Evolutionary conservation across 257 asterid genomes (phyloP).

Genomic region (Penstemon newberryi): DNA sequence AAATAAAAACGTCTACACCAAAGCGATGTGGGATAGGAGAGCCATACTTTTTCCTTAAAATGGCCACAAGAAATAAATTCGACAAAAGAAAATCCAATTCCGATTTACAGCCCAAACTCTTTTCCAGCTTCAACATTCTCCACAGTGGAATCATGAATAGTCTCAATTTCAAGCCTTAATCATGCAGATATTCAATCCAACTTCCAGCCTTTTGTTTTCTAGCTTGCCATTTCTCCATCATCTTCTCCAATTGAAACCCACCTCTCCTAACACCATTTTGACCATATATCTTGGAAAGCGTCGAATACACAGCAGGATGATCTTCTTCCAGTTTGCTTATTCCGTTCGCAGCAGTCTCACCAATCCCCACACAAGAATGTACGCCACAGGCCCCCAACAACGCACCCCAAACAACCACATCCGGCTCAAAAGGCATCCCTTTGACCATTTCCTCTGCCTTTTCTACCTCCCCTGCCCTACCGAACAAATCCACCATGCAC

Average conservation of each 20-base stretch:
- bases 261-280: constrained; percentile 46
- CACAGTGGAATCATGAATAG: too few species aligned
- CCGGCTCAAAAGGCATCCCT: constrained; percentile 75
- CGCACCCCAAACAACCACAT: constrained; percentile 78
- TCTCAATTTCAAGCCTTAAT: too few species aligned
- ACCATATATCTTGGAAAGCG: constrained; percentile 54
- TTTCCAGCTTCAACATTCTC: too few species aligned
- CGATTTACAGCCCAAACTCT: too few species aligned
- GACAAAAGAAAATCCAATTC: too few species aligned
- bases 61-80: too few species aligned
- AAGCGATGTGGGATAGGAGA: too few species aligned
- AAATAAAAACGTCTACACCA: too few species aligned
- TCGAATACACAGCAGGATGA: constrained; percentile 64
- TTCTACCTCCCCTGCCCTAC: constrained; percentile 66
- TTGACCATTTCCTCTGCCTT: constrained; percentile 56
- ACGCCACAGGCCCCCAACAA: constrained; percentile 69
- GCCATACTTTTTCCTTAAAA: too few species aligned
- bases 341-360: constrained; percentile 61
- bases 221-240: constrained; percentile 42
- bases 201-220: constrained; percentile 72
- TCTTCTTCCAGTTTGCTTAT: constrained; percentile 47
- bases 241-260: constrained; percentile 42
- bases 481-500: constrained; percentile 80
- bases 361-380: constrained; percentile 54
- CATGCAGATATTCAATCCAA: constrained; percentile 45